phyloP scores from a whole-genome alignment of 2,329 filamentous ascomycete species.

The Alternaria novae-zelandiae region DNA sequence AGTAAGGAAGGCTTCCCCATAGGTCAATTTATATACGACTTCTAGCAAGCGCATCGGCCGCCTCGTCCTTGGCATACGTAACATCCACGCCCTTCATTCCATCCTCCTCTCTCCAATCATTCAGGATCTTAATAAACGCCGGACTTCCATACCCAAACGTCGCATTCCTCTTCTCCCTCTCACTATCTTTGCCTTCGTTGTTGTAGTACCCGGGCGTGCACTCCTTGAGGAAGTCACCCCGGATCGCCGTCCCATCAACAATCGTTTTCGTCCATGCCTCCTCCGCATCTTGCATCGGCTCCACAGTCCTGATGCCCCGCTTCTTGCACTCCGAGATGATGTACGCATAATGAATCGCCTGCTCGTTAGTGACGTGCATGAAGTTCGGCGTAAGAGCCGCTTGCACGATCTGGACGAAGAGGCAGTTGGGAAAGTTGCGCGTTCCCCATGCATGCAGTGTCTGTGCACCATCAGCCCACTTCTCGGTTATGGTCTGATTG shows the following conservation, averaged over 20 bases:
- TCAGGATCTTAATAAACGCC: conserved; percentile 42
- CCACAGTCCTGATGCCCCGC: conserved; percentile 45
- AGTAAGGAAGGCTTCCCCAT: too few relatives aligned
- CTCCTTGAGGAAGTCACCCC: conserved; percentile 49
- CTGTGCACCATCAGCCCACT: conserved; percentile 54
- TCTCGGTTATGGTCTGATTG: conserved; percentile 54
- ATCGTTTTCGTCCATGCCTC: conserved; percentile 57
- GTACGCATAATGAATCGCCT: conserved; percentile 53
- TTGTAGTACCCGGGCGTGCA: conserved; percentile 66
- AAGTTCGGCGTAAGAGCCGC: conserved; percentile 33
- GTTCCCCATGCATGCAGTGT: conserved; percentile 62
- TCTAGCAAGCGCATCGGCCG: background rate
- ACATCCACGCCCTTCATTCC: conserved; percentile 32
- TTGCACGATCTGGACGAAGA: conserved; percentile 43
- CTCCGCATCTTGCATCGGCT: conserved; percentile 56
- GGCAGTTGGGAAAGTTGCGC: conserved; percentile 64
- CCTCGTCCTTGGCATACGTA: background rate
- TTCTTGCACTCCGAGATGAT: conserved; percentile 50
- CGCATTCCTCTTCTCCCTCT: conserved; percentile 15
- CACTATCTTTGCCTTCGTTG: conserved; percentile 26
- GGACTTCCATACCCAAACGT: conserved; percentile 39
- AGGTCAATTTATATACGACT: background rate
- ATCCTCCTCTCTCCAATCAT: conserved; percentile 39
- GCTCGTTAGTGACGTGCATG: conserved; percentile 33
- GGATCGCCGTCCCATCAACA: conserved; percentile 49